Evolutionary conservation across 2,329 filamentous ascomycete species (phyloP).

Genomic region (Penicillium sp.): DNA sequence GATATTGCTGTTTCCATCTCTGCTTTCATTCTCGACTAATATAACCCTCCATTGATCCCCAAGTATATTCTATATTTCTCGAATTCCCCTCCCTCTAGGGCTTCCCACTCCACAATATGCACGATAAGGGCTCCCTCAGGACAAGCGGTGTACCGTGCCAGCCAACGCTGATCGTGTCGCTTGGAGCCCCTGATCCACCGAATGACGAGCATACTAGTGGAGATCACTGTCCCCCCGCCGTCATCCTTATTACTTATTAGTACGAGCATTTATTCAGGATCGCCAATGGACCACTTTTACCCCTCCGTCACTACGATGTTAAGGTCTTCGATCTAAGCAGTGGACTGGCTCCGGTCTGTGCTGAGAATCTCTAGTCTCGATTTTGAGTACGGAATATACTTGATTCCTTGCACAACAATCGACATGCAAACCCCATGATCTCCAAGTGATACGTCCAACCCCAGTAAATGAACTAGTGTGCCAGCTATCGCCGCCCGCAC

Average conservation of each 20-base stretch:
- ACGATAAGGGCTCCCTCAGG: constrained; percentile 7
- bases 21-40: neutral
- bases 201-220: constrained; percentile 29
- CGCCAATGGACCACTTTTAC: constrained; percentile 16
- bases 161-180: constrained; percentile 24
- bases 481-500: neutral
- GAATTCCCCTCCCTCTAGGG: neutral
- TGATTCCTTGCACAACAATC: neutral
- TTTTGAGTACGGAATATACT: neutral
- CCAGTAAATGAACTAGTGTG: constrained; percentile 2
- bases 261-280: constrained; percentile 7
- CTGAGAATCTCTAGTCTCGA: neutral
- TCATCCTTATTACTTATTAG: constrained; percentile 13
- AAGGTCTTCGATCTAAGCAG: constrained; percentile 8
- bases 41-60: neutral
- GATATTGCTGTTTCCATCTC: neutral
- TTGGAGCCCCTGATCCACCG: constrained; percentile 28
- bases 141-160: constrained; percentile 28
- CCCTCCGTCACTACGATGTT: constrained; percentile 7
- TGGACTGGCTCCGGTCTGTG: constrained; percentile 7
- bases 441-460: constrained; percentile 5
- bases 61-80: neutral
- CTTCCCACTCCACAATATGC: neutral
- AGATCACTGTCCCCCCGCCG: constrained; percentile 22
- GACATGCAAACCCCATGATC: neutral